Base-by-base conservation (phyloP, 768 basidiomycete genomes). In the Artomyces pyxidatus region DNA sequence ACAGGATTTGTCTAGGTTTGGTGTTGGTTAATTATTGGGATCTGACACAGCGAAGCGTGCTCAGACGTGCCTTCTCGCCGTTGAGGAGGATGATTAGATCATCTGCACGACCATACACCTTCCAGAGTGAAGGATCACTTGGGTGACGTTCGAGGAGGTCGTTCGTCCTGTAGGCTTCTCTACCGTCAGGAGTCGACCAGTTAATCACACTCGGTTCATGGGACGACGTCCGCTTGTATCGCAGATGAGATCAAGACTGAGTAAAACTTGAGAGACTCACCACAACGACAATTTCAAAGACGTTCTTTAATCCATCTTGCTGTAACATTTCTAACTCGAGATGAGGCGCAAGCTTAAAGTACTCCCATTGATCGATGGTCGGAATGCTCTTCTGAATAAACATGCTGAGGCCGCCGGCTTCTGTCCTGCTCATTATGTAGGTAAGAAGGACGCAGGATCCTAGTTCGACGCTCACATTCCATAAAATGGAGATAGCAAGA, bases 41-140 rank as follows among this genome's bases (percentile, higher is more conserved):
- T 27, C 25, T 5, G 28, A 3, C 10, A 16, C 17, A 21, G 23
- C 11, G 7, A 40, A 35, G 41, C 14, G 38, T 66, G 68, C 66
- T 69, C 3, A 17, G 12, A 7, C 5, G 32, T 35, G 17, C 32
- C 32, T 35, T 71, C 53, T 70, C 67, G 16, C 71, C 71, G 11
- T 67, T 71, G 26, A 57, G 62, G 37, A 70, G 63, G 58, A 70
- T 68, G 35, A 76, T 70, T 54, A 74, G 73, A 47, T 76, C 74
- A 48, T 75, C 74, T 6, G 57, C 61, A 16, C 76, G 62, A 2
- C 75, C 73, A 42, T 60, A 65, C 1, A 75, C 53, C 45, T 59
- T 68, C 62, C 65, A 74, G 22, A 65, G 51, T 2, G 58, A 57
- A 1, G 58, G 60, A 17, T 69, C 67, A 0, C 62, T 64, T 4